These are phyloP conservation scores for Thozetella sp. DNA, from an alignment of 495 filamentous ascomycete species.

Conservation along the genomic window DNA sequence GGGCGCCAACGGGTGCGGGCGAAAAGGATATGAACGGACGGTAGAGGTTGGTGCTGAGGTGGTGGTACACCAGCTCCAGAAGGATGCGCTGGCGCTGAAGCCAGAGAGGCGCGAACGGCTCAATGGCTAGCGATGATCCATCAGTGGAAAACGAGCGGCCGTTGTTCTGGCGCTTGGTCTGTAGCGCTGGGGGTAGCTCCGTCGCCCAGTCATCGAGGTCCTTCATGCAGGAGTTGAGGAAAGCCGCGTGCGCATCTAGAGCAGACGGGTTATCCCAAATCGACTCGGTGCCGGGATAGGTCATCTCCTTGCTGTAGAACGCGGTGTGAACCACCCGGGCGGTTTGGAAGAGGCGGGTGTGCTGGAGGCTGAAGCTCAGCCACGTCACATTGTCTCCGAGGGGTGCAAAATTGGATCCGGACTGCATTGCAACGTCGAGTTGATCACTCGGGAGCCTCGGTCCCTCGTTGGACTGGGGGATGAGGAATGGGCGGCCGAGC, in stretches of 20 bases:
- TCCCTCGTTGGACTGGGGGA: slow-evolving; percentile 30
- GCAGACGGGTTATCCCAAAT: slow-evolving; percentile 21
- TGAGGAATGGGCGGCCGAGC: slow-evolving; percentile 49
- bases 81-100: slow-evolving; percentile 51
- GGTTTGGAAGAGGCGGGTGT: slow-evolving; percentile 36
- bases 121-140: slow-evolving; percentile 30
- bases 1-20: background rate
- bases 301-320: slow-evolving; percentile 31
- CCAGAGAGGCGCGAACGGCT: slow-evolving; percentile 38
- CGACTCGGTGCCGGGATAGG: slow-evolving; percentile 7
- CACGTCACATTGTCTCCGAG: slow-evolving; percentile 40
- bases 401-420: slow-evolving; percentile 39
- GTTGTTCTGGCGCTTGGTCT: slow-evolving; percentile 28
- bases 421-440: slow-evolving; percentile 26
- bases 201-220: slow-evolving; percentile 35
- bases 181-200: slow-evolving; percentile 38
- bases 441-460: slow-evolving; percentile 39
- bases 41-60: slow-evolving; percentile 40
- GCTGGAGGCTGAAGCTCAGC: slow-evolving; percentile 37
- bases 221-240: slow-evolving; percentile 24
- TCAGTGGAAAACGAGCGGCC: slow-evolving; percentile 46
- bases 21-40: slow-evolving; percentile 48
- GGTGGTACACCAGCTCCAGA: slow-evolving; percentile 54
- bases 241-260: slow-evolving; percentile 22
- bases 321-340: slow-evolving; percentile 33